A percentile compares a stretch with the other conserved stretches of the same genome.
These are phyloP conservation scores for Lentinus brumalis DNA, from an alignment of 768 basidiomycete genomes.

Conservation along the genomic window DNA sequence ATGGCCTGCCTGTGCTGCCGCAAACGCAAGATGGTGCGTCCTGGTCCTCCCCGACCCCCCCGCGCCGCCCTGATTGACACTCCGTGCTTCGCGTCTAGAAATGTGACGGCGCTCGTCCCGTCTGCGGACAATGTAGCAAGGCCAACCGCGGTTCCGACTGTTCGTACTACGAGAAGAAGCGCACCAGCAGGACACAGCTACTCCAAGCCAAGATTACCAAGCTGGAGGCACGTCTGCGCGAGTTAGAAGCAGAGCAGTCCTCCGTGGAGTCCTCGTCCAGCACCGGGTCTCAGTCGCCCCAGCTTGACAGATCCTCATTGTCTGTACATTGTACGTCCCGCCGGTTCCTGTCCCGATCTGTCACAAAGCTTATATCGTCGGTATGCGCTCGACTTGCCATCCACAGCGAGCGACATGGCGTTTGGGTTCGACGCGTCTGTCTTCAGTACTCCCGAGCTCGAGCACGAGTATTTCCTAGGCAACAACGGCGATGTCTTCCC, in stretches of 20 bases:
- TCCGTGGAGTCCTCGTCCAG: conserved; percentile 23
- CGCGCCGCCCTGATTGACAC: background rate
- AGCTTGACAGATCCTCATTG: conserved; percentile 19
- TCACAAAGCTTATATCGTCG: background rate
- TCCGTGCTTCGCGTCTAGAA: conserved; percentile 40
- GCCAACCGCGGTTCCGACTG: conserved; percentile 54
- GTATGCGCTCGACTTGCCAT: background rate
- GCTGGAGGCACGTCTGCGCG: conserved; percentile 54
- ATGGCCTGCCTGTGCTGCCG: conserved; percentile 43
- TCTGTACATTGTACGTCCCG: conserved; percentile 9
- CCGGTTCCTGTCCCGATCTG: background rate
- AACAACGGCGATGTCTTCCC: background rate
- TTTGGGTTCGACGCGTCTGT: conserved; percentile 5
- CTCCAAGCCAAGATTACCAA: conserved; percentile 56
- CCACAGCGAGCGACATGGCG: background rate
- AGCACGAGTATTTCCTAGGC: conserved; percentile 3
- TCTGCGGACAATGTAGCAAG: conserved; percentile 56
- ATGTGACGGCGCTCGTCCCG: conserved; percentile 61
- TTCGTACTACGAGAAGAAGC: conserved; percentile 60
- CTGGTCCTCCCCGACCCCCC: background rate
- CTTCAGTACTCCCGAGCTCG: conserved; percentile 12
- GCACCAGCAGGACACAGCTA: conserved; percentile 60
- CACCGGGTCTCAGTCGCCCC: conserved; percentile 26
- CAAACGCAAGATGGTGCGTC: conserved; percentile 40
- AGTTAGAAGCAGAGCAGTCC: conserved; percentile 47